Conservation (phyloP, 2,329 filamentous ascomycete species). For the Colletotrichum lupini region DNA sequence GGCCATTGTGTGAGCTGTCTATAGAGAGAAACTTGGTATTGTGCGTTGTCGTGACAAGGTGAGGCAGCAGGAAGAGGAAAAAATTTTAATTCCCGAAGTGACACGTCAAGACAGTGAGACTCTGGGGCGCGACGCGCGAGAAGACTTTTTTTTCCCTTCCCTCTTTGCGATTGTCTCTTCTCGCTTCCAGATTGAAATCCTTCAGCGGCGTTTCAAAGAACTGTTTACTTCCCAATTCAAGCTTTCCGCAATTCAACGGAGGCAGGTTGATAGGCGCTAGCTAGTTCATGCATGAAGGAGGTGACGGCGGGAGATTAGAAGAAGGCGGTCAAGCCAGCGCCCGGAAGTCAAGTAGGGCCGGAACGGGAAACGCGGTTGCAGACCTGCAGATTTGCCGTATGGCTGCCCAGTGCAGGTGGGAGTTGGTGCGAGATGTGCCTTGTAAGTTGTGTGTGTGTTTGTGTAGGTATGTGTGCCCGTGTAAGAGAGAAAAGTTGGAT, state of each 20-base stretch:
- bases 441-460: neutral
- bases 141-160: neutral
- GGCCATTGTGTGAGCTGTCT: slow-evolving; percentile 43
- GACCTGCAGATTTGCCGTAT: neutral
- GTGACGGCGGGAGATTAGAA: slow-evolving; percentile 27
- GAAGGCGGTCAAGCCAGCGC: slow-evolving; percentile 35
- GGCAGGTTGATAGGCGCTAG: neutral
- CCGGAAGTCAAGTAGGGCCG: slow-evolving; percentile 25
- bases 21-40: neutral
- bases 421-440: neutral
- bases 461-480: neutral
- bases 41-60: slow-evolving; percentile 4
- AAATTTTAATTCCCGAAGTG: neutral
- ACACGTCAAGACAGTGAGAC: slow-evolving; percentile 5
- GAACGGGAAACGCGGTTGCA: slow-evolving; percentile 24
- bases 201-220: slow-evolving; percentile 13
- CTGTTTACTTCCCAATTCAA: slow-evolving; percentile 9
- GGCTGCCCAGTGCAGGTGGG: slow-evolving; percentile 4
- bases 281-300: slow-evolving; percentile 26
- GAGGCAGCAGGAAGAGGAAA: neutral
- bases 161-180: neutral
- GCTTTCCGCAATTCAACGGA: slow-evolving; percentile 20
- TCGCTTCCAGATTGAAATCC: neutral
- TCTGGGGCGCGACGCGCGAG: slow-evolving; percentile 18
- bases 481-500: neutral